phyloP scores from a whole-genome alignment of 176 grass and related monocot species.

The Oryza nivara region DNA sequence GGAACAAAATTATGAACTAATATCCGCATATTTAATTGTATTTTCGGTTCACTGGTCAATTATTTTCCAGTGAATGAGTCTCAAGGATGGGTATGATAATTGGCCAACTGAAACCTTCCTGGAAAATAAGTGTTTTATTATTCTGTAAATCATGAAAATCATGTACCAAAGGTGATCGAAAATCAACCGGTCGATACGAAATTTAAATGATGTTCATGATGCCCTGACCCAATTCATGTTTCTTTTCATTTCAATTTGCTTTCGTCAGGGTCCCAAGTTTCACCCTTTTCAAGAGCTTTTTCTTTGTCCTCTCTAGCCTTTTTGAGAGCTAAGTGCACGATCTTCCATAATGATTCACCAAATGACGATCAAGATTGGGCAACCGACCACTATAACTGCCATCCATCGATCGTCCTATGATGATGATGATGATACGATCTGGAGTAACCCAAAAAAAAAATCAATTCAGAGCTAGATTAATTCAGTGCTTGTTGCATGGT shows the following conservation, averaged over 20 bases:
- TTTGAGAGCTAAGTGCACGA: neutral
- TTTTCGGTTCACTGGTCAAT: too few species aligned
- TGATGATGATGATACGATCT: neutral
- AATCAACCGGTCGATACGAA: neutral
- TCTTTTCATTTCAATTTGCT: neutral
- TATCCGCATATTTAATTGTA: too few species aligned
- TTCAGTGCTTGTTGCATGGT: slow-evolving; percentile 26
- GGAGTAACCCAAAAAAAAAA: neutral
- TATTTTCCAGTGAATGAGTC: neutral
- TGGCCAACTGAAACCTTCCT: neutral
- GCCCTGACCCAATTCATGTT: neutral
- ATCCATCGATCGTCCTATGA: neutral
- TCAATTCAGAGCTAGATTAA: neutral
- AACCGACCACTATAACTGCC: neutral
- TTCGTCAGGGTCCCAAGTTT: slow-evolving; percentile 2
- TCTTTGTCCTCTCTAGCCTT: neutral
- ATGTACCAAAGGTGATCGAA: neutral
- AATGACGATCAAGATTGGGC: neutral
- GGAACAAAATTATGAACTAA: too few species aligned
- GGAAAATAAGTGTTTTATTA: neutral
- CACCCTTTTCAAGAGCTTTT: neutral
- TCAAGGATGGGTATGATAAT: neutral
- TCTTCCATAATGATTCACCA: slow-evolving; percentile 9
- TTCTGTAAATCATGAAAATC: neutral
- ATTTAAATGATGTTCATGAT: neutral